Percentiles rank a stretch among this genome's conserved stretches.
These are phyloP conservation scores for Boletus hoseneyae DNA, from an alignment of 1,284 basidiomycete species.

Conservation along the genomic window DNA sequence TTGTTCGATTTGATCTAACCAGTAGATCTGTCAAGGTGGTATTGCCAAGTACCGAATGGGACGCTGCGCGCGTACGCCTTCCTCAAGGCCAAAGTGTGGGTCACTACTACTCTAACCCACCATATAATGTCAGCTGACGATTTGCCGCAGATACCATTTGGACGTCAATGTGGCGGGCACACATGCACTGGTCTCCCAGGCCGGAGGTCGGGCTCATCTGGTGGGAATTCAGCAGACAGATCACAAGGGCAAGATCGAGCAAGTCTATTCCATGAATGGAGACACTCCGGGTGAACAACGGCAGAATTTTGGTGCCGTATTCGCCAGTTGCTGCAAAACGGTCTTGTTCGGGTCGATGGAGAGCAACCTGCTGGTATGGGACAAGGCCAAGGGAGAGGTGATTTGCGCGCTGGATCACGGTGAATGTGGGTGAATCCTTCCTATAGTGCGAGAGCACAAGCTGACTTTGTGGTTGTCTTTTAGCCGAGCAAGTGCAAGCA, in stretches of 20 bases:
- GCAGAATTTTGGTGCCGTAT: slow-evolving; percentile 46
- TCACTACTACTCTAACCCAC: slow-evolving; percentile 7
- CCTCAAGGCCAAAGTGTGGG: slow-evolving; percentile 55
- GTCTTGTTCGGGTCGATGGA: slow-evolving; percentile 54
- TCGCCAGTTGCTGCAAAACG: slow-evolving; percentile 46
- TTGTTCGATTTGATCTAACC: slow-evolving; percentile 11
- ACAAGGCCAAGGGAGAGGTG: slow-evolving; percentile 46
- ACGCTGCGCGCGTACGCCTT: slow-evolving; percentile 55
- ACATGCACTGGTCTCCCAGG: slow-evolving; percentile 51
- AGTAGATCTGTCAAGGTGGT: slow-evolving; percentile 43
- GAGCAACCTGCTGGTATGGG: slow-evolving; percentile 57
- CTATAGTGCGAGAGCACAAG: neutral
- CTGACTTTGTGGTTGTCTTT: slow-evolving; percentile 11
- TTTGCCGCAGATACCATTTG: slow-evolving; percentile 43
- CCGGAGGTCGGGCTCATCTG: slow-evolving; percentile 46
- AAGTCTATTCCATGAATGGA: slow-evolving; percentile 43
- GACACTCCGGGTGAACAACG: slow-evolving; percentile 30
- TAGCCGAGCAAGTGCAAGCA: slow-evolving; percentile 53
- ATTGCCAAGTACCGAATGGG: slow-evolving; percentile 60
- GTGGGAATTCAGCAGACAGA: slow-evolving; percentile 46
- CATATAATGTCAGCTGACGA: slow-evolving; percentile 3
- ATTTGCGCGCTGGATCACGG: slow-evolving; percentile 56
- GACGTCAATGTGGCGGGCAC: slow-evolving; percentile 46
- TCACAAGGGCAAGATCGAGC: slow-evolving; percentile 49
- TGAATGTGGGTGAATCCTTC: slow-evolving; percentile 41